Percentiles rank a stretch among this genome's conserved stretches.
Evolutionary conservation across 495 filamentous ascomycete genomes (phyloP).

Genomic region (Cryomyces antarcticus): DNA sequence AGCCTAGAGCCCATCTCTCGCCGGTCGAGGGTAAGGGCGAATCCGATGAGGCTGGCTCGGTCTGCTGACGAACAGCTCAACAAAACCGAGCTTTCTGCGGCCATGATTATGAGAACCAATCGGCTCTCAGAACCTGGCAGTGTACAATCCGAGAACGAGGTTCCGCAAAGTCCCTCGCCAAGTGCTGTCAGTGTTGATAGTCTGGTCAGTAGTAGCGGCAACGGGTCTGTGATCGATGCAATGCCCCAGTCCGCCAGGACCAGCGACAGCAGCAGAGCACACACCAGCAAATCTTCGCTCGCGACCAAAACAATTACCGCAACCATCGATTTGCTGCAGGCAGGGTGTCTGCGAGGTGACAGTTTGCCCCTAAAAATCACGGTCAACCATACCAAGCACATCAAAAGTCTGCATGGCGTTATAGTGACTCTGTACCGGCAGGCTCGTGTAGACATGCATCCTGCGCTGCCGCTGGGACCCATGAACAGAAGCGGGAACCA

Average conservation of each 20-base stretch:
- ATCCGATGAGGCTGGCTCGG: conserved; percentile 7
- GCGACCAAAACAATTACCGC: conserved; percentile 58
- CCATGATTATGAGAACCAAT: not conserved
- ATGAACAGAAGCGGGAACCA: conserved; percentile 39
- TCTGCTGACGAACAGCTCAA: conserved; percentile 1
- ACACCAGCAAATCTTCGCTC: conserved; percentile 22
- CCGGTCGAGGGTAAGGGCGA: conserved; percentile 26
- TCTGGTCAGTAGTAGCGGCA: conserved; percentile 33
- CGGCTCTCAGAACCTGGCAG: conserved; percentile 9
- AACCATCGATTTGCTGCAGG: conserved; percentile 62
- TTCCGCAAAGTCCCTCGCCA: conserved; percentile 26
- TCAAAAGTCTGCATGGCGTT: conserved; percentile 78
- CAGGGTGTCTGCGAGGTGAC: conserved; percentile 75
- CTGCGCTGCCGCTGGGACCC: conserved; percentile 40
- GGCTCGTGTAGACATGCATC: conserved; percentile 76
- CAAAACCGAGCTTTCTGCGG: not conserved
- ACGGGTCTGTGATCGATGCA: conserved; percentile 1
- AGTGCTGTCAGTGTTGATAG: conserved; percentile 48
- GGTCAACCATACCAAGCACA: conserved; percentile 66
- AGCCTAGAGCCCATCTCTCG: conserved; percentile 55
- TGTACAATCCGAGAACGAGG: conserved; percentile 8
- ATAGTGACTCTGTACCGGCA: conserved; percentile 85
- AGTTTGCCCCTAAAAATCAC: conserved; percentile 57
- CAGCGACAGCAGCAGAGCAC: conserved; percentile 18
- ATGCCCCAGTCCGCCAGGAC: conserved; percentile 12